Evolutionary conservation across 2,329 filamentous ascomycete genomes (phyloP), one percentile per base, ranked within the genome.

Genomic region (Stemphylium beticola): DNA sequence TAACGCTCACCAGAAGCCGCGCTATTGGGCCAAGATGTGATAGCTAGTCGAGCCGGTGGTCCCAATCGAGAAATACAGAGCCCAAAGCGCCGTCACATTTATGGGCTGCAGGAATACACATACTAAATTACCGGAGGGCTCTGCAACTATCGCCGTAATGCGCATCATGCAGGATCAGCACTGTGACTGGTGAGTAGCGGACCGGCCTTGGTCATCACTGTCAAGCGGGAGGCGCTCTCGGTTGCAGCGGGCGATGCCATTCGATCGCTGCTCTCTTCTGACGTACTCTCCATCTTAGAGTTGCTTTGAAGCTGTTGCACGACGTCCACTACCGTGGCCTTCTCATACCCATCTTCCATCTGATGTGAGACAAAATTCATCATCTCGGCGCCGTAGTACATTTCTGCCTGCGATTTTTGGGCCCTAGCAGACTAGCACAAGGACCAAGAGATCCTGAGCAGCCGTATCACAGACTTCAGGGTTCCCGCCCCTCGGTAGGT

Each of bases 1-100:
- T 69, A 69, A 71, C 73, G 71, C 73, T 72, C 70, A 66, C 53
- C 53, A 50, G 55, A 48, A 44, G 53, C 60, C 60, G 62, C 64
- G 61, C 72, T 73, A 75, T 75, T 74, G 72, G 68, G 69, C 69
- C 70, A 73, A 73, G 69, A 54, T 70, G 71, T 75, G 73, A 75
- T 73, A 67, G 53, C 61, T 62, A 67, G 61, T 55, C 50, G 49
- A 54, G 66, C 63, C 58, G 55, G 67, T 67, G 62, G 38, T 12
- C 60, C 61, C 26, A 50, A 66, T 62, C 49, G 55, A 54, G 61
- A 48, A 60, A 48, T 55, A 58, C 66, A 64, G 57, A 61, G 64
- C 55, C 60, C 56, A 65, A 55, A 53, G 56, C 62, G 61, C 60
- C 57, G 69, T 73, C 66, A 65, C 65, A 54, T 36, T 60, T 57